Conservation (phyloP, 192 early-diverging fungal species). For the Coemansia sp. region DNA sequence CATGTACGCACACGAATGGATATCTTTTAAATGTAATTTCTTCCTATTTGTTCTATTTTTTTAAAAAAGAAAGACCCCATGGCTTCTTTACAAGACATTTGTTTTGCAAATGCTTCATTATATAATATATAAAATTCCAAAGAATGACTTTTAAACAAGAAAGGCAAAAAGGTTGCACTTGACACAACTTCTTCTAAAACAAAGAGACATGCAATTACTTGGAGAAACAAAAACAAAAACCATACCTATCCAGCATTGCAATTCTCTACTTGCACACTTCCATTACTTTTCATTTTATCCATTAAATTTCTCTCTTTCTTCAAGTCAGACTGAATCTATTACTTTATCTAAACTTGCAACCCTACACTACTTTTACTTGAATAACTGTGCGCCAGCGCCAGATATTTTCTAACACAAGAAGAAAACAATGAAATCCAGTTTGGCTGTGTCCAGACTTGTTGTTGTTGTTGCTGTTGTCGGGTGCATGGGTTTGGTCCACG, state of each 20-base stretch:
- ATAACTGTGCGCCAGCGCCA: neutral
- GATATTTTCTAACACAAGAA: neutral
- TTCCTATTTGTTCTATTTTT: neutral
- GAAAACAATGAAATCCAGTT: neutral
- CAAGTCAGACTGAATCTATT: neutral
- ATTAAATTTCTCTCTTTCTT: neutral
- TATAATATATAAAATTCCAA: neutral
- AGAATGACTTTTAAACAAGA: neutral
- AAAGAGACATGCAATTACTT: neutral
- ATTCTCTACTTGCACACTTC: neutral
- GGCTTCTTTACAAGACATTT: neutral
- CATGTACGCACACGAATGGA: too few species aligned
- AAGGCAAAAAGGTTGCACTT: neutral
- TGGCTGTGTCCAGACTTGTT: neutral
- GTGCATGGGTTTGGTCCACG: slow-evolving; percentile 2
- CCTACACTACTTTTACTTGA: neutral
- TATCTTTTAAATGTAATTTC: too few species aligned
- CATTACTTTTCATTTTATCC: neutral
- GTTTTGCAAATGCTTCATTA: neutral
- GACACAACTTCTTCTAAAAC: neutral
- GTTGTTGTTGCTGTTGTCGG: neutral
- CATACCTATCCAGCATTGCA: neutral
- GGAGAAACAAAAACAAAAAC: neutral
- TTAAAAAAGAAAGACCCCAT: neutral
- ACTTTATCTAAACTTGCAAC: neutral